Base-by-base conservation (phyloP, 1,284 basidiomycete genomes). In the Ceratobasidium sp. region DNA sequence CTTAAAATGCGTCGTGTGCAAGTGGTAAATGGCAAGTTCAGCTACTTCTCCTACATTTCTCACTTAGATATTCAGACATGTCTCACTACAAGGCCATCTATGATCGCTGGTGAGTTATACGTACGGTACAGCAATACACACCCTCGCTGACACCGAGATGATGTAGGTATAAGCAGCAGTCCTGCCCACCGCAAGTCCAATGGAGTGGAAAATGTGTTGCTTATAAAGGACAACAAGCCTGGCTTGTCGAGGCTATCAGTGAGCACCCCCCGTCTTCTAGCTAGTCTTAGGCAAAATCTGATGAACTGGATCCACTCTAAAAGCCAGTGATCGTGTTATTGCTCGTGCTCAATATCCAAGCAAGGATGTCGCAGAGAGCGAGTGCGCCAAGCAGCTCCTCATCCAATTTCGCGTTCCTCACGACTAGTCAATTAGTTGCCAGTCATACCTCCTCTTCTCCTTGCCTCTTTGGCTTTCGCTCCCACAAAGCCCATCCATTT, bases 291-390 rank as follows among this genome's bases (percentile, higher is more conserved):
- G n/a, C 2, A 11, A 11, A 26, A 66, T 13, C 47, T 28, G 2
- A 54, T 7, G 6, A 30, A 6, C 2, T 14, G 9, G 2, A 38
- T 43, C 2, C 9, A 18, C 14, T 59, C 41, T 23, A 43, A 13
- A 11, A 69, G 66, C 57, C 26, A 57, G 47, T 30, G 66, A 54
- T 18, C 66, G 52, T 16, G 52, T 54, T 16, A 23, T 57, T 11
- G 66, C 66, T 41, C 66, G 52, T 1, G 50, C 66, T 41, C 66
- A 69, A n/a, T 54, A 52, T 43, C 54, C 66, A 23, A 47, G 30
- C 21, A 69, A 69, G 32, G 66, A 69, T n/a, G 28, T 69, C n/a
- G 66, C 66, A 28, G 66, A 69, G 43, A 69, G 57, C 49, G 66
- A 69, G 21, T 69, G 66, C 38, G 66, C 66, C 35, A 69, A 69